Evolutionary conservation across 2,329 filamentous ascomycete species (phyloP).

Genomic region (Ceratocystis alfenasii): DNA sequence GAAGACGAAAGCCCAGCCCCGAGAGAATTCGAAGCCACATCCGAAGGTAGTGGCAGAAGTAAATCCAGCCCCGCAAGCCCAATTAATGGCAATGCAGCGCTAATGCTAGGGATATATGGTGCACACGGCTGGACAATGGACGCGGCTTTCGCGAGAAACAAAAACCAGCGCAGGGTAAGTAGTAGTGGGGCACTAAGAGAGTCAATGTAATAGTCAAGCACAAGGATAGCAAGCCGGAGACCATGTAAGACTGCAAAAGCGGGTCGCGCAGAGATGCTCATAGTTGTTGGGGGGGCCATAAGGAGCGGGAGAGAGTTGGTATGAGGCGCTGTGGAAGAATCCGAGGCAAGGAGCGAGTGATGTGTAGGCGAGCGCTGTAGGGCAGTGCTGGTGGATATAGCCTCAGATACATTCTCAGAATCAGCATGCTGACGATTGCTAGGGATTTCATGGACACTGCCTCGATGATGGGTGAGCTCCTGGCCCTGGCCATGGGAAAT

Average conservation of each 20-base stretch:
- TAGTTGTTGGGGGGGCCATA: slow-evolving; percentile 17
- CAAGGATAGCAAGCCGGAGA: neutral
- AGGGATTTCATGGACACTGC: neutral
- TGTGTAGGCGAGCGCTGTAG: slow-evolving; percentile 24
- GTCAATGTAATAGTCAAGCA: slow-evolving; percentile 5
- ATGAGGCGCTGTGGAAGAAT: slow-evolving; percentile 24
- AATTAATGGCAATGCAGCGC: slow-evolving; percentile 55
- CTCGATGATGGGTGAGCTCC: slow-evolving; percentile 2
- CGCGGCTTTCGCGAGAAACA: slow-evolving; percentile 59
- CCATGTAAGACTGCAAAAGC: neutral
- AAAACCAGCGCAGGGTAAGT: slow-evolving; percentile 38
- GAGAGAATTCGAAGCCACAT: neutral
- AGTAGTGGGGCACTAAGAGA: slow-evolving; percentile 12
- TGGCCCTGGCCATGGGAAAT: slow-evolving; percentile 3
- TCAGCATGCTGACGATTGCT: neutral
- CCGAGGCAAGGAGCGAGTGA: slow-evolving; percentile 20
- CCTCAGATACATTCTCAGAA: too few species aligned
- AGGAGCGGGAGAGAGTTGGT: slow-evolving; percentile 21
- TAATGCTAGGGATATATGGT: slow-evolving; percentile 54
- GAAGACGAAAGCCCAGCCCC: too few species aligned
- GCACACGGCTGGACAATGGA: slow-evolving; percentile 57
- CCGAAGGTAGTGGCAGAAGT: slow-evolving; percentile 29
- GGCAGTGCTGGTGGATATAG: neutral
- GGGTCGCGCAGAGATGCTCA: neutral
- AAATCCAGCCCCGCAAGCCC: slow-evolving; percentile 56